Conservation (phyloP, 2,329 filamentous ascomycete species). For the Fusarium stilboides region DNA sequence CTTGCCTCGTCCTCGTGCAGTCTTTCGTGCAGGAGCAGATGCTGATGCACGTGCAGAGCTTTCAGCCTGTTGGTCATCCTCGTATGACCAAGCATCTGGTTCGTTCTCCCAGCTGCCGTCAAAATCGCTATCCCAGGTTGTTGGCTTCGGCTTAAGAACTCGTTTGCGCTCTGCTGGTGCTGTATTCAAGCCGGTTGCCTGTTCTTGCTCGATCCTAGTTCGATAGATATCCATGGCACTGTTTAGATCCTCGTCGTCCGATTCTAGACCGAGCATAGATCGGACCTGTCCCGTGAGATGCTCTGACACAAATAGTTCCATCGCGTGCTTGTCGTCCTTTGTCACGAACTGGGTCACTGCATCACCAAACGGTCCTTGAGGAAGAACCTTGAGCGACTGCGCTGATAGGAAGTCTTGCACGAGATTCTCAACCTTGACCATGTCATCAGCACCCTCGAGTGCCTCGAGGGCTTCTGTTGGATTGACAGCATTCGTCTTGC, state of each 20-base stretch:
- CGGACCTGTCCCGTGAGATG: slow-evolving; percentile 79
- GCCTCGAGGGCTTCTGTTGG: slow-evolving; percentile 75
- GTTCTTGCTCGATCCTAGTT: slow-evolving; percentile 78
- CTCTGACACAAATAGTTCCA: slow-evolving; percentile 84
- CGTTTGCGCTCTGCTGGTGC: slow-evolving; percentile 55
- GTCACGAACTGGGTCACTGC: slow-evolving; percentile 94
- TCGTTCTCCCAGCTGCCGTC: slow-evolving; percentile 90
- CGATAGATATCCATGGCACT: slow-evolving; percentile 82
- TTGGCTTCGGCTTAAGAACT: slow-evolving; percentile 80
- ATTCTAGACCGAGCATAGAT: slow-evolving; percentile 76
- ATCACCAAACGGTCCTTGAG: slow-evolving; percentile 92
- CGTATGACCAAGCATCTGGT: slow-evolving; percentile 68
- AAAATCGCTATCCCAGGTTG: slow-evolving; percentile 89
- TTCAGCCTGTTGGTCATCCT: slow-evolving; percentile 44
- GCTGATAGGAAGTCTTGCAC: slow-evolving; percentile 89
- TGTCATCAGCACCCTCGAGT: slow-evolving; percentile 68
- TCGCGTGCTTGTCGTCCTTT: slow-evolving; percentile 94
- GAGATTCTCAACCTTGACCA: slow-evolving; percentile 88
- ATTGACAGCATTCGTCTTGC: slow-evolving; percentile 60
- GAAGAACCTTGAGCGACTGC: slow-evolving; percentile 92
- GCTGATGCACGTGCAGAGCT: slow-evolving; percentile 2
- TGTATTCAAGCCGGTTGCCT: slow-evolving; percentile 73
- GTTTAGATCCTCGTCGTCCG: slow-evolving; percentile 76
- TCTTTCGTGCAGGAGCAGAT: slow-evolving; percentile 17
- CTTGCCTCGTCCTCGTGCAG: slow-evolving; percentile 32